Evolutionary conservation across 2,329 filamentous ascomycete species (phyloP).

Genomic region (Penicillium sp.): DNA sequence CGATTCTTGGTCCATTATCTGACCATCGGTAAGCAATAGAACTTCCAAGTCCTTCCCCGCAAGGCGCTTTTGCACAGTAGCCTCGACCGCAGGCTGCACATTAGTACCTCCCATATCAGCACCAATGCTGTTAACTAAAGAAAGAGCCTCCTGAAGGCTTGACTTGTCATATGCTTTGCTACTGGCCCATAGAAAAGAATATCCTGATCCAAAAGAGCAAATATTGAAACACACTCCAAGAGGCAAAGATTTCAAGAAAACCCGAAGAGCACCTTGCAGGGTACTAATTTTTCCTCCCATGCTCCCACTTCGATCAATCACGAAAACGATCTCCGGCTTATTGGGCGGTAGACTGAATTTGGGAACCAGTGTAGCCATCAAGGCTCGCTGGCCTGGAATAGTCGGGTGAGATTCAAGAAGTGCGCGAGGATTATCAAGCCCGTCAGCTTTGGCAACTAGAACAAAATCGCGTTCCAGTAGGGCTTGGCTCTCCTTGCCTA

Average conservation of each 20-base stretch:
- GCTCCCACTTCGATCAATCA: constrained; percentile 70
- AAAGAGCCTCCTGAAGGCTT: constrained; percentile 46
- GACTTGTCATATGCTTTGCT: constrained; percentile 49
- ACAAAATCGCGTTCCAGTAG: constrained; percentile 65
- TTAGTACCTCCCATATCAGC: constrained; percentile 57
- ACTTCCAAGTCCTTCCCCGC: constrained; percentile 52
- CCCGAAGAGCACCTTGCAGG: constrained; percentile 51
- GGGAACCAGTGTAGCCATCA: constrained; percentile 71
- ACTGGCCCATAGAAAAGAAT: constrained; percentile 49
- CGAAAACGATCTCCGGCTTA: constrained; percentile 66
- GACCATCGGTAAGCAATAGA: constrained; percentile 58
- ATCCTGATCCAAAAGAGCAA: constrained; percentile 55
- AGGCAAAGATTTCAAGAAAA: constrained; percentile 61
- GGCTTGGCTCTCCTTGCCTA: constrained; percentile 34
- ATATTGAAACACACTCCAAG: constrained; percentile 58
- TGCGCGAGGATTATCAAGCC: constrained; percentile 61
- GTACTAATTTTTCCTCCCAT: constrained; percentile 51
- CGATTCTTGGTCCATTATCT: constrained; percentile 51
- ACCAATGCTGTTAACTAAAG: constrained; percentile 44
- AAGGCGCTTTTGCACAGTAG: constrained; percentile 48
- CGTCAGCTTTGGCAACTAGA: constrained; percentile 62
- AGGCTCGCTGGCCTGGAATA: constrained; percentile 58
- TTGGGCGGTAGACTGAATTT: constrained; percentile 62
- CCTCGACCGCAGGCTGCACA: constrained; percentile 50
- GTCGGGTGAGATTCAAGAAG: constrained; percentile 66